Conservation (phyloP, 108 stramenopile species). For the Stephanodiscus triporus region DNA sequence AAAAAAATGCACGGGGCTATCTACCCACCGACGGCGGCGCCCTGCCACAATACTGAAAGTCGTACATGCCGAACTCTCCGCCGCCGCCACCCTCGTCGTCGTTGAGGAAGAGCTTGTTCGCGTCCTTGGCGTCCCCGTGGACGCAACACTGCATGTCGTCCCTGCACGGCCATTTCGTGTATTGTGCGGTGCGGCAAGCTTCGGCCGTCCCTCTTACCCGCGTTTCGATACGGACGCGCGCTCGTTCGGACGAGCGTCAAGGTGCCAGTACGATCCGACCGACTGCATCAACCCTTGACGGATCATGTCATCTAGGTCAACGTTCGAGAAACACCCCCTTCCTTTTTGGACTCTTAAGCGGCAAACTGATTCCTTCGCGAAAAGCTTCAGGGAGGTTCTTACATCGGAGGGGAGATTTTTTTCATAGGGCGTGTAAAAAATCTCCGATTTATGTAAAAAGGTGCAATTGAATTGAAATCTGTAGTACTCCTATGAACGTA, state of each 20-base stretch:
- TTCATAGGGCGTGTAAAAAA: no score
- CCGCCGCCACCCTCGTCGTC: not conserved
- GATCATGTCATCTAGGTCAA: conserved; percentile 32
- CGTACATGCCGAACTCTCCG: conserved; percentile 55
- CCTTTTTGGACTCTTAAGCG: no score
- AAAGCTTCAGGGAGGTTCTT: no score
- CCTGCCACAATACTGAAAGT: conserved; percentile 81
- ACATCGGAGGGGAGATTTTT: no score
- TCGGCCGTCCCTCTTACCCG: conserved; percentile 76
- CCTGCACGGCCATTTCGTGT: conserved; percentile 59
- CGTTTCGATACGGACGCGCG: conserved; percentile 55
- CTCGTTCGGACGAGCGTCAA: conserved; percentile 79
- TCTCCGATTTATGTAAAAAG: no score
- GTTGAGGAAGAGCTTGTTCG: conserved; percentile 65
- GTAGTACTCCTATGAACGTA: no score
- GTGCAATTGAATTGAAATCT: no score
- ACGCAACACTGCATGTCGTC: conserved; percentile 68
- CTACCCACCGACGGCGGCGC: conserved; percentile 53
- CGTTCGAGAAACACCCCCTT: no score
- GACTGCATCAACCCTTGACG: conserved; percentile 42
- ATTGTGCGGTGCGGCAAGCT: conserved; percentile 71
- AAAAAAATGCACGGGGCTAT: not conserved
- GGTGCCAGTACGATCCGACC: conserved; percentile 72
- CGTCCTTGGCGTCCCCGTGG: conserved; percentile 80
- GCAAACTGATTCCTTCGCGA: no score